Evolutionary conservation across 306 rosid species (phyloP).

Genomic region (Oemleria cerasiformis): DNA sequence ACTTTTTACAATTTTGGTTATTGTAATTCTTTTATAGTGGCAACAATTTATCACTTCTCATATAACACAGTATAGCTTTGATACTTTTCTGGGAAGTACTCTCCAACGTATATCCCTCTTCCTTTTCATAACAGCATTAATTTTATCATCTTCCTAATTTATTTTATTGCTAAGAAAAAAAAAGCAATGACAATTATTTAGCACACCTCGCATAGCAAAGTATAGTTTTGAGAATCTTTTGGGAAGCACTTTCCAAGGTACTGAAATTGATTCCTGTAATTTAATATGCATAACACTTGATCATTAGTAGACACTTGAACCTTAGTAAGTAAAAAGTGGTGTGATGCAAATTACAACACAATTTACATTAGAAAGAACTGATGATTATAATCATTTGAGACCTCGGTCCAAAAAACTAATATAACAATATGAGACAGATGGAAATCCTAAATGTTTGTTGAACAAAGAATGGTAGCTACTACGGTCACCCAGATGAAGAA

Average conservation of each 20-base stretch:
- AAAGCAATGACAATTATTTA: constrained; percentile 12
- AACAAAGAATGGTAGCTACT: not conserved
- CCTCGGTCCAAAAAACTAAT: not conserved
- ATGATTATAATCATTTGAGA: not conserved
- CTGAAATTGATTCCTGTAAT: constrained; percentile 70
- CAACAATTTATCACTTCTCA: constrained; percentile 51
- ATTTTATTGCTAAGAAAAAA: not conserved
- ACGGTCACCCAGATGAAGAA: not conserved
- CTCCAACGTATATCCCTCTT: constrained; percentile 43
- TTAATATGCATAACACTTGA: constrained; percentile 13
- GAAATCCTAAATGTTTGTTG: not conserved
- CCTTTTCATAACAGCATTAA: not conserved
- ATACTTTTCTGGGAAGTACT: constrained; percentile 49
- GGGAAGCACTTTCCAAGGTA: constrained; percentile 75
- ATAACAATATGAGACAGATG: not conserved
- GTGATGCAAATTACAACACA: not conserved
- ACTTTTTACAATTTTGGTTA: not conserved
- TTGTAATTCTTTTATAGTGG: not conserved
- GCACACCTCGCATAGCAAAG: constrained; percentile 86
- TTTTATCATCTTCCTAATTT: not conserved
- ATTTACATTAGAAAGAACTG: not conserved
- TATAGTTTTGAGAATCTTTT: constrained; percentile 63
- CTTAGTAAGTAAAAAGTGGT: not conserved
- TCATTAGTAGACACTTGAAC: constrained; percentile 7
- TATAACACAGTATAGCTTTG: constrained; percentile 68